Conservation (phyloP, 2,329 filamentous ascomycete species). For the Cadophora luteo-olivacea region DNA sequence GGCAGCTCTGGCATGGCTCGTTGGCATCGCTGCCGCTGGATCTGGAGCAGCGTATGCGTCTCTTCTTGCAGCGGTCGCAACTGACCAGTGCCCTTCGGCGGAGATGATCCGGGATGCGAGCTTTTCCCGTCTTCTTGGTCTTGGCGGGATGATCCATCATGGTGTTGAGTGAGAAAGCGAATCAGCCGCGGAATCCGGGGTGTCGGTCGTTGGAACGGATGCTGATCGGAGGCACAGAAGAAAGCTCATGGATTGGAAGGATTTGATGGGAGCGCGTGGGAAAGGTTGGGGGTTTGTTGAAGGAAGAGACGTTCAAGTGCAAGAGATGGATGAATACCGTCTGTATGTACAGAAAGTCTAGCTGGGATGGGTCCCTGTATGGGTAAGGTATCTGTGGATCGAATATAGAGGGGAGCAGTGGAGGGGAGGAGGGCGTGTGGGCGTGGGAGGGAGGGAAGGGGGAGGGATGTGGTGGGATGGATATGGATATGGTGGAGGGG, state of each 20-base stretch:
- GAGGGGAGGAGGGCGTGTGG: not conserved
- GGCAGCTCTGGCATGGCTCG: conserved; percentile 49
- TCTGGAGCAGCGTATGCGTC: conserved; percentile 47
- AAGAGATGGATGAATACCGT: not conserved
- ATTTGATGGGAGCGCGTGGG: too few relatives aligned
- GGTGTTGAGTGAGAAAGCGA: not conserved
- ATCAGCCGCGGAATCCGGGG: conserved; percentile 18
- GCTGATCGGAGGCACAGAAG: conserved; percentile 3
- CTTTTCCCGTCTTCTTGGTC: conserved; percentile 41
- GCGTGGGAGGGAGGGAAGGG: not conserved
- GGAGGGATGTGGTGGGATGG: not conserved
- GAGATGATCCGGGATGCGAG: conserved; percentile 46
- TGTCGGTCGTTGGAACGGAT: conserved; percentile 4
- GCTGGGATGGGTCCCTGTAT: not conserved
- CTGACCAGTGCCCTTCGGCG: conserved; percentile 47
- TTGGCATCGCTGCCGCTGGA: conserved; percentile 36
- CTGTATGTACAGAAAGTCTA: not conserved
- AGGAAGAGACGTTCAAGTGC: not conserved
- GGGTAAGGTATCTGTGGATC: not conserved
- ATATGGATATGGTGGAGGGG: not conserved
- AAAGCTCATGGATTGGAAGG: conserved; percentile 6
- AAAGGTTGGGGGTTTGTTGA: not conserved
- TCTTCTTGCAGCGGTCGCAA: conserved; percentile 48
- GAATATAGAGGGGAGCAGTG: not conserved
- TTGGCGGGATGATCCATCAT: conserved; percentile 28